A percentile compares a stretch with the other conserved stretches of the same genome.
phyloP scores from a whole-genome alignment of 495 filamentous ascomycete species.

The Podospora appendiculata region DNA sequence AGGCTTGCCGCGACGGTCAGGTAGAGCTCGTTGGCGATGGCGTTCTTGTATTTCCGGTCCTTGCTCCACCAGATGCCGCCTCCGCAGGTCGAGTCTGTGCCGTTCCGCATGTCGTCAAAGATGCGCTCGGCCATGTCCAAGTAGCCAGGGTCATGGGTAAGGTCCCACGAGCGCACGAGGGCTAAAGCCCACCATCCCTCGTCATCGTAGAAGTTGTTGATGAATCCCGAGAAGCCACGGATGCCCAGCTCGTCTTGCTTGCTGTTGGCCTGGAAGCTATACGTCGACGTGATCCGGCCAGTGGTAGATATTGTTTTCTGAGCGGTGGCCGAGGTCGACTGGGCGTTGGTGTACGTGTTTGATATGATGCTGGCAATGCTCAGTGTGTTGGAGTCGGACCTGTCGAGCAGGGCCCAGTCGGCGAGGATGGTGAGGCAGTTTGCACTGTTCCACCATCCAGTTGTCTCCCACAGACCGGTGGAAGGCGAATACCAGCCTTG shows the following conservation, averaged over 20 bases:
- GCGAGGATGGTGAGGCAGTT: slow-evolving; percentile 58
- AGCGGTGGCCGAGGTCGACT: slow-evolving; percentile 20
- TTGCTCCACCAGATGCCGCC: slow-evolving; percentile 69
- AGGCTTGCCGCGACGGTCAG: slow-evolving; percentile 62
- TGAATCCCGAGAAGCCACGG: slow-evolving; percentile 38
- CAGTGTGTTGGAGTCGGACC: slow-evolving; percentile 16
- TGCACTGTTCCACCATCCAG: slow-evolving; percentile 72
- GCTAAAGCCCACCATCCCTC: slow-evolving; percentile 69
- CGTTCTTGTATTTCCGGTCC: slow-evolving; percentile 50
- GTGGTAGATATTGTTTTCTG: slow-evolving; percentile 20
- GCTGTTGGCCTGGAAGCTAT: slow-evolving; percentile 12
- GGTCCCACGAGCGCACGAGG: slow-evolving; percentile 58
- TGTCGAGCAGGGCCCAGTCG: slow-evolving; percentile 46
- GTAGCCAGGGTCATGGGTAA: slow-evolving; percentile 45
- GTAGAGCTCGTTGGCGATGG: slow-evolving; percentile 72
- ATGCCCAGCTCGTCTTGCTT: slow-evolving; percentile 5
- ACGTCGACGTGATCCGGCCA: slow-evolving; percentile 27
- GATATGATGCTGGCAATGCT: slow-evolving; percentile 29
- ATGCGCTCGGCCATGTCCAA: slow-evolving; percentile 51
- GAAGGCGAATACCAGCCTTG: slow-evolving; percentile 55
- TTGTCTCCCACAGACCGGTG: slow-evolving; percentile 58
- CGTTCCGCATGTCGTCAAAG: slow-evolving; percentile 53
- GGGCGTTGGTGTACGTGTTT: slow-evolving; percentile 37
- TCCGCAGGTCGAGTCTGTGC: slow-evolving; percentile 47
- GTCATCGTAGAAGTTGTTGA: slow-evolving; percentile 64